A percentile compares a stretch with the other conserved stretches of the same genome.
Conservation (phyloP, 768 basidiomycete species). For the Lyophyllum decastes region DNA sequence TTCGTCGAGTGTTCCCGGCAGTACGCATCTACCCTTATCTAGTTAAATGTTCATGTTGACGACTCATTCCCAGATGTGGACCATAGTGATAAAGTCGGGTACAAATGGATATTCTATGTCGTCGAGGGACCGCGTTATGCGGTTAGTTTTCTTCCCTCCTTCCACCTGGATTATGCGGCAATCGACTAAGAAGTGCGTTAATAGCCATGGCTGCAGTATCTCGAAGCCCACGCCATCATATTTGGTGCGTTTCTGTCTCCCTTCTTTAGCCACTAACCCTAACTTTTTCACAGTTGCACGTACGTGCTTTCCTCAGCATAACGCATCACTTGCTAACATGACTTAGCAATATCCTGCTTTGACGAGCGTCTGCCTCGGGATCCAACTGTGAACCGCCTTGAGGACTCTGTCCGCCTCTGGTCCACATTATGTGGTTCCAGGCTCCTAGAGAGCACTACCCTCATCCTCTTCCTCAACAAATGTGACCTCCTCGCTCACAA, state of each 20-base stretch:
- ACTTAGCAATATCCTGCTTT: constrained; percentile 65
- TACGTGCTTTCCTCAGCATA: constrained; percentile 1
- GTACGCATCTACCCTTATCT: neutral
- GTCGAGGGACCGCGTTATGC: too few relatives aligned
- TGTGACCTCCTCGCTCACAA: constrained; percentile 59
- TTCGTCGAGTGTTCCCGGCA: constrained; percentile 10
- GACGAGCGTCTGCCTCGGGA: constrained; percentile 64
- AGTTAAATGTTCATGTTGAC: too few relatives aligned
- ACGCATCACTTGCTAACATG: constrained; percentile 37
- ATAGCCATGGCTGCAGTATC: too few relatives aligned
- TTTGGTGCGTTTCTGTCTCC: too few relatives aligned
- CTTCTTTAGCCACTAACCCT: constrained; percentile 21
- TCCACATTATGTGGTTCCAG: constrained; percentile 59
- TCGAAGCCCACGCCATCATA: too few relatives aligned
- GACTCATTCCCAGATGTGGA: too few relatives aligned
- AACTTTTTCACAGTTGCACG: neutral
- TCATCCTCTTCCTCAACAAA: constrained; percentile 67
- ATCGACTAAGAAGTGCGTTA: too few relatives aligned
- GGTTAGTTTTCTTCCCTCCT: too few relatives aligned
- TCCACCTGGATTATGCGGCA: too few relatives aligned
- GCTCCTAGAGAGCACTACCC: constrained; percentile 50
- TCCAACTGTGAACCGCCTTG: constrained; percentile 58
- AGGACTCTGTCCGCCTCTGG: constrained; percentile 61
- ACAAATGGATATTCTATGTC: constrained; percentile 46
- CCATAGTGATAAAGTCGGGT: constrained; percentile 57